phyloP scores from a whole-genome alignment of 2,329 filamentous ascomycete species.

The Scytalidium sp. region DNA sequence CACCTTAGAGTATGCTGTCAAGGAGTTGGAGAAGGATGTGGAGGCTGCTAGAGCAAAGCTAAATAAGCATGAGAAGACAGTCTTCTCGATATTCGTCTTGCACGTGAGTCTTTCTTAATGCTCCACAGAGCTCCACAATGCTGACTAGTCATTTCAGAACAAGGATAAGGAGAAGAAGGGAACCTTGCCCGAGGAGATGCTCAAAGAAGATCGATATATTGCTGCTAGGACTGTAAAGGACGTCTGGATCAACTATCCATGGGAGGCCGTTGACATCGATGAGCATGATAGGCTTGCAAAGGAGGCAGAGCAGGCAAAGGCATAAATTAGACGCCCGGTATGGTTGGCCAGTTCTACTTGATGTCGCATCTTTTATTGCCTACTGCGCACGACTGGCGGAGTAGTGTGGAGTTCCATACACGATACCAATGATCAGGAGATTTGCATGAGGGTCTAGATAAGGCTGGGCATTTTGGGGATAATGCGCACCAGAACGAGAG shows the following conservation, averaged over 20 bases:
- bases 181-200: conserved; percentile 72
- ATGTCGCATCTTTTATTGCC: conserved; percentile 7
- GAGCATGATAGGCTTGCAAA: conserved; percentile 76
- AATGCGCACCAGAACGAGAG: neutral
- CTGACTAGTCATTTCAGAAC: conserved; percentile 54
- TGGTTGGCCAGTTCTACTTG: too few relatives aligned
- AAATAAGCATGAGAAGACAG: conserved; percentile 74
- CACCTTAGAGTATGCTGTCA: conserved; percentile 89
- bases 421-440: neutral
- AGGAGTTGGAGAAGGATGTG: conserved; percentile 93
- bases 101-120: conserved; percentile 54
- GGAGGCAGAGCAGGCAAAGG: conserved; percentile 16
- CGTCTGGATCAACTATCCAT: conserved; percentile 98
- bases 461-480: neutral
- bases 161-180: conserved; percentile 98
- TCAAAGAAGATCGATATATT: conserved; percentile 69
- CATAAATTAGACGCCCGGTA: neutral
- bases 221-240: conserved; percentile 88
- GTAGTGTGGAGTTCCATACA: neutral
- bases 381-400: neutral
- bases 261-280: conserved; percentile 93
- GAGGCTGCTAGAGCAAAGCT: conserved; percentile 72
- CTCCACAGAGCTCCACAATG: neutral
- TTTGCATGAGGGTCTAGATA: neutral
- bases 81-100: conserved; percentile 92